Base-by-base conservation (phyloP, 108 stramenopile species). In the Fragilariopsis cylindrus region DNA sequence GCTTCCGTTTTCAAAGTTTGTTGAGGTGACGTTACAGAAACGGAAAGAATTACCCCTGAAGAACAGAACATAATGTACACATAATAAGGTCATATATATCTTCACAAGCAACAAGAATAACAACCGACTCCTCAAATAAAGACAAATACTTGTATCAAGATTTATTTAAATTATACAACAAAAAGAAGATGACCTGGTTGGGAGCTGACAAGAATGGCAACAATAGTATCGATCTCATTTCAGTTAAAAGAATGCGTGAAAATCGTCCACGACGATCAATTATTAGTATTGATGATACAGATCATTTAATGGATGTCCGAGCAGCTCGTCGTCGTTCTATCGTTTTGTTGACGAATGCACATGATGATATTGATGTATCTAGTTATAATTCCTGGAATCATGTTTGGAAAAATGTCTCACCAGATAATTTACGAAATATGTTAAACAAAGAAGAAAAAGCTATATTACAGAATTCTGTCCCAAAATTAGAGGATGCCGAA, bases 241-340 rank as follows among this genome's bases (percentile, higher is more conserved):
- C 43, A 5, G 65, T 1, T 7, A 65, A 65, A 13, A 19, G 65
- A 43, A 15, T 18, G 8, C 44, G 65, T n/a, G 65, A 65, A 45
- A 46, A 19, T 19, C 65, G 65, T 46, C 41, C 18, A 45, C 65
- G 65, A 13, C 65, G n/a, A 47, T 65, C 65, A 6, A 5, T 65
- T 43, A 45, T 65, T 11, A 18, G 45, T 3, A 48, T 65, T 46
- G 65, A 65, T 48, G 44, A 65, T 41, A 65, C 65, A 13, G 65
- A 45, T 47, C 18, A 47, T 13, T 18, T 47, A 11, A 13, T 47
- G 46, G 46, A 65, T 18, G 19, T 48, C 4, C 9, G 65, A 13
- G 13, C 41, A 18, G 65, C 65, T 48, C 44, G 43, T 16, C 58
- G 19, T 60, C 58, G 6, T 60, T 60, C 58, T 11, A 21, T 60